Evolutionary conservation across 2,329 filamentous ascomycete genomes (phyloP), one percentile per base, ranked within the genome.

Genomic region (Cercospora sp.): DNA sequence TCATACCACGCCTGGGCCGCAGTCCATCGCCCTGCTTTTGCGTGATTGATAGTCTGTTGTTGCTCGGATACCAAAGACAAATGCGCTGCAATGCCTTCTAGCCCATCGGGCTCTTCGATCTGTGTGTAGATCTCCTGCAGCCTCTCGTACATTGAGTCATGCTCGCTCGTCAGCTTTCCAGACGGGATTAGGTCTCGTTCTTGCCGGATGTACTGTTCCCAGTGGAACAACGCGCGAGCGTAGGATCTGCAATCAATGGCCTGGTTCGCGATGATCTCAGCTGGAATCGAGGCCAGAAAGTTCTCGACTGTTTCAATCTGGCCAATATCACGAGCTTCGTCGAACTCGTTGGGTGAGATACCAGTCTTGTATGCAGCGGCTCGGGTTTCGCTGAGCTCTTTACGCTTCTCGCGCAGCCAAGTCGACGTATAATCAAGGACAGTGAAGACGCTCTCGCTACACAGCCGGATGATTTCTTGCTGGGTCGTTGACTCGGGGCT

Each of bases 1-100:
- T 99, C 94, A 79, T 97, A 98, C 95, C 96, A 99, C 71, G 92
- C 97, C 80, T 98, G 95, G 26, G 94, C 95, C 62, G 94, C 92
- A 16, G 92, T 90, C 94, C 95, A 99, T 70, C 94, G 86, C 3
- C 95, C 95, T 20, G 94, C 92, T 79, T 97, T 98, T 66, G 91
- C 89, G 80, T 99, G 93, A 74, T 96, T 93, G 65, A 97, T 84
- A 33, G 97, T 91, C 77, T 98, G 94, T 77, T 97, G 94, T 68
- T 97, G 91, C 60, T 97, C 90, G 72, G 96, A 92, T n/a, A 98
- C 83, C 10, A 93, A 88, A 67, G 91, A 90, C 3, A 98, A 83
- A 77, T 95, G 91, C 20, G 93, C 89, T 1, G 94, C 97, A 69
- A 99, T 94, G 2, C 95, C 95, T 77, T 98, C 94, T 36, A 99